Conservation (phyloP, 306 rosid genomes). For the Casuarina glauca region DNA sequence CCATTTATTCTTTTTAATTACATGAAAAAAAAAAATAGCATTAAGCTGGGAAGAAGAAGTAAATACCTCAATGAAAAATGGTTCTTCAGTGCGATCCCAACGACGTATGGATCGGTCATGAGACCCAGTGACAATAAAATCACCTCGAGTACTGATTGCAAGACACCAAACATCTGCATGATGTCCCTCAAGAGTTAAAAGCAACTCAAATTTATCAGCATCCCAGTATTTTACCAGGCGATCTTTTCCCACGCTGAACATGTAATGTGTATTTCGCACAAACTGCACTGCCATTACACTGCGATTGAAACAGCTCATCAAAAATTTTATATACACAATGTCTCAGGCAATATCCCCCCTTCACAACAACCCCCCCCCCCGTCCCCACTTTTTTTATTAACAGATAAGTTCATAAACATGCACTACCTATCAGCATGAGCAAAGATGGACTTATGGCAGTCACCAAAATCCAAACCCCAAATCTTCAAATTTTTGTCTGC, state of each 20-base stretch:
- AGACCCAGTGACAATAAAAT: constrained; percentile 88
- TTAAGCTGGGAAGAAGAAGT: constrained; percentile 10
- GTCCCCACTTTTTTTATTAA: not conserved
- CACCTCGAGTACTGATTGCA: constrained; percentile 85
- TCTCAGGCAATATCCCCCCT: not conserved
- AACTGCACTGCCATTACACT: constrained; percentile 89
- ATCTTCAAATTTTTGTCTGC: constrained; percentile 93
- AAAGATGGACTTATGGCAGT: constrained; percentile 86
- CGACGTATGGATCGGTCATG: constrained; percentile 94
- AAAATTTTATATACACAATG: constrained; percentile 8
- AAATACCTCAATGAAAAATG: constrained; percentile 89
- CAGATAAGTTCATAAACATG: not conserved
- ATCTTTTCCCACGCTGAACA: constrained; percentile 91
- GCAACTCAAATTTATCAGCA: constrained; percentile 91
- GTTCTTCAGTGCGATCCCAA: constrained; percentile 98
- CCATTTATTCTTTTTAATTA: constrained; percentile 1
- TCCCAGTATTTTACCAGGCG: constrained; percentile 88
- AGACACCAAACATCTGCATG: constrained; percentile 95
- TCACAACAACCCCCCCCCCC: too few relatives aligned
- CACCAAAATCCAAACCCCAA: constrained; percentile 99
- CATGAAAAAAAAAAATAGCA: constrained; percentile 18
- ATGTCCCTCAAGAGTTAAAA: constrained; percentile 94
- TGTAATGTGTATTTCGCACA: constrained; percentile 80
- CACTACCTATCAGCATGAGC: constrained; percentile 90
- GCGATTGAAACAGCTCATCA: constrained; percentile 38